These are phyloP conservation scores for Phytophthora sojae DNA, from an alignment of 352 stramenopile species.

Conservation along the genomic window DNA sequence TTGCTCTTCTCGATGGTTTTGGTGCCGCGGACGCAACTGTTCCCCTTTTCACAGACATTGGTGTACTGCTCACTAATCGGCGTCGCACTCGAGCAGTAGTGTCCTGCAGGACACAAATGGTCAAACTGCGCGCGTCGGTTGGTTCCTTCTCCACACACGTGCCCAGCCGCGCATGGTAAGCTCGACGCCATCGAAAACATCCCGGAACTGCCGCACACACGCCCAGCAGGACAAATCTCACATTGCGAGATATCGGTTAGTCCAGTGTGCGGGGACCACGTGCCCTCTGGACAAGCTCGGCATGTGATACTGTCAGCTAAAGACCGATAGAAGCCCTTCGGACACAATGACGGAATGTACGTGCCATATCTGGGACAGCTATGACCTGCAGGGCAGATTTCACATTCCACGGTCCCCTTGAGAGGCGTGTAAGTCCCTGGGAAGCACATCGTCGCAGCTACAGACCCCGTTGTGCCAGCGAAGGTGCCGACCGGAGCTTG, in stretches of 20 bases:
- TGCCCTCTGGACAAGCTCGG: slow-evolving; percentile 94
- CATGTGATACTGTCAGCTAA: slow-evolving; percentile 96
- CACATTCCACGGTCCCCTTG: slow-evolving; percentile 87
- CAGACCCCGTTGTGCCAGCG: slow-evolving; percentile 81
- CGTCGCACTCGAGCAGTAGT: slow-evolving; percentile 91
- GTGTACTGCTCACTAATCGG: slow-evolving; percentile 87
- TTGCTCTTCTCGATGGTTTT: slow-evolving; percentile 88
- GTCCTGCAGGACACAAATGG: slow-evolving; percentile 93
- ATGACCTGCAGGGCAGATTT: slow-evolving; percentile 94
- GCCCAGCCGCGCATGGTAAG: slow-evolving; percentile 91
- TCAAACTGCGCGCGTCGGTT: slow-evolving; percentile 92
- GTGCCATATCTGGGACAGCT: slow-evolving; percentile 95
- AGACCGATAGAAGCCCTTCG: slow-evolving; percentile 93
- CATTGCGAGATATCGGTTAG: slow-evolving; percentile 96
- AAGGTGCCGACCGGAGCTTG: slow-evolving; percentile 95
- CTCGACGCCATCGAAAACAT: slow-evolving; percentile 90
- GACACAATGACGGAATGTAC: slow-evolving; percentile 96
- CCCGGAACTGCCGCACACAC: slow-evolving; percentile 91
- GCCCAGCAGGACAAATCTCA: slow-evolving; percentile 94
- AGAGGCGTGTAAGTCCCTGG: slow-evolving; percentile 97
- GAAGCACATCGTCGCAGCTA: slow-evolving; percentile 96
- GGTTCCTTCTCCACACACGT: slow-evolving; percentile 94
- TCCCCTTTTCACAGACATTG: slow-evolving; percentile 85
- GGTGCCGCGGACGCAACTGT: slow-evolving; percentile 92
- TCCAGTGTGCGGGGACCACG: slow-evolving; percentile 93